Evolutionary conservation across 2,329 filamentous ascomycete genomes (phyloP).

Genomic region (Stagonosporopsis chrysanthemi): DNA sequence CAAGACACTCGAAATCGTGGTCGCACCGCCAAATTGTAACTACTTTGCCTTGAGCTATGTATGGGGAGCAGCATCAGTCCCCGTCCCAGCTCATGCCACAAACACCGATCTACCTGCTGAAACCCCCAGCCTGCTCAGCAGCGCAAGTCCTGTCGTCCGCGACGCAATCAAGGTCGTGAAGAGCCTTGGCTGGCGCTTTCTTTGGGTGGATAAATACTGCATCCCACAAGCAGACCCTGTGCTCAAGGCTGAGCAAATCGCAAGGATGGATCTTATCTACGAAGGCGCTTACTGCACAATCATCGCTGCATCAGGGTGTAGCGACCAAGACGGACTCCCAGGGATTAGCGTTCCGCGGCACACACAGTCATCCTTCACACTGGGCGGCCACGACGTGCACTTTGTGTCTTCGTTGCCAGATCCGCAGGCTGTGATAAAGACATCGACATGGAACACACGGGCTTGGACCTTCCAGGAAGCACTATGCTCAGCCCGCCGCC

Average conservation of each 20-base stretch:
- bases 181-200: slow-evolving; percentile 8
- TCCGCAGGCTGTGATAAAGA: slow-evolving; percentile 7
- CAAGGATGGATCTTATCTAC: slow-evolving; percentile 15
- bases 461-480: slow-evolving; percentile 26
- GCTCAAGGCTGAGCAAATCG: slow-evolving; percentile 13
- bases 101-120: neutral
- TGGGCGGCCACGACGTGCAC: neutral
- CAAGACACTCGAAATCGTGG: slow-evolving; percentile 2
- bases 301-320: slow-evolving; percentile 13
- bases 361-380: neutral
- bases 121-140: neutral
- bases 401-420: slow-evolving; percentile 19
- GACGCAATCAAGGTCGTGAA: neutral
- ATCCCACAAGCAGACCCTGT: slow-evolving; percentile 13
- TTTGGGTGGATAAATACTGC: slow-evolving; percentile 23
- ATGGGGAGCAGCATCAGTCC: neutral
- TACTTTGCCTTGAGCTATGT: slow-evolving; percentile 8
- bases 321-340: slow-evolving; percentile 9
- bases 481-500: slow-evolving; percentile 14
- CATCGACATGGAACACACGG: slow-evolving; percentile 21
- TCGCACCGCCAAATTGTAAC: slow-evolving; percentile 1
- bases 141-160: neutral
- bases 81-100: neutral
- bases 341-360: slow-evolving; percentile 8
- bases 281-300: slow-evolving; percentile 14